Conservation (phyloP, 1,139 yeast genomes). For the Sugiyamaella novakii region DNA sequence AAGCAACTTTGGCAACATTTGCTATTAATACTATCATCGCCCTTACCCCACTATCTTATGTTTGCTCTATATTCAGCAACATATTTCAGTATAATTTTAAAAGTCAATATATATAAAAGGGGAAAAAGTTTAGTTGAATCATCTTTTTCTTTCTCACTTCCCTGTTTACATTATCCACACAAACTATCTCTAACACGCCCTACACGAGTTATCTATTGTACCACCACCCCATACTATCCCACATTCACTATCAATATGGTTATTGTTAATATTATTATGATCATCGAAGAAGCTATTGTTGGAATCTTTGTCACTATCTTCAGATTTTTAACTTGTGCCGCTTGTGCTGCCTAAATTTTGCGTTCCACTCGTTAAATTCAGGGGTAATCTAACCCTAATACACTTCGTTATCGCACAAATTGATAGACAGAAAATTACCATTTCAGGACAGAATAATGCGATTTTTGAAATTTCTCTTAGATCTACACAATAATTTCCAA, state of each 20-base stretch:
- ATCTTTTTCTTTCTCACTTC: too few species aligned
- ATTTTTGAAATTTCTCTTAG: background rate
- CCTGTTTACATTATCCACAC: too few species aligned
- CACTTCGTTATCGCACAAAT: background rate
- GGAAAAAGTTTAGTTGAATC: too few species aligned
- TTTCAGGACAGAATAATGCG: background rate
- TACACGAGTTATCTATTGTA: too few species aligned
- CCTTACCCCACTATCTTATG: too few species aligned
- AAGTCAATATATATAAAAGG: too few species aligned
- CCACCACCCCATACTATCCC: background rate
- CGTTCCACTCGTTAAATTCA: background rate
- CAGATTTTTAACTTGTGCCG: constrained; percentile 14
- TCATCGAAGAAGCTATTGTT: constrained; percentile 16
- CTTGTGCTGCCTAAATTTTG: constrained; percentile 9
- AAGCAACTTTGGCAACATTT: too few species aligned
- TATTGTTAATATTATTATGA: constrained; percentile 11
- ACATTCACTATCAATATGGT: constrained; percentile 10
- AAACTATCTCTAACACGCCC: too few species aligned
- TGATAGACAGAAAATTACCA: background rate
- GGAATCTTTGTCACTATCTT: constrained; percentile 12
- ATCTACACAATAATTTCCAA: background rate
- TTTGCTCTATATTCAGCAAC: too few species aligned
- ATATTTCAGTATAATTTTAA: too few species aligned
- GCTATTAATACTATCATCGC: too few species aligned
- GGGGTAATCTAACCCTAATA: constrained; percentile 1